Evolutionary conservation across 208 protist species (phyloP).

Genomic region (Wallacemonas sp.): DNA sequence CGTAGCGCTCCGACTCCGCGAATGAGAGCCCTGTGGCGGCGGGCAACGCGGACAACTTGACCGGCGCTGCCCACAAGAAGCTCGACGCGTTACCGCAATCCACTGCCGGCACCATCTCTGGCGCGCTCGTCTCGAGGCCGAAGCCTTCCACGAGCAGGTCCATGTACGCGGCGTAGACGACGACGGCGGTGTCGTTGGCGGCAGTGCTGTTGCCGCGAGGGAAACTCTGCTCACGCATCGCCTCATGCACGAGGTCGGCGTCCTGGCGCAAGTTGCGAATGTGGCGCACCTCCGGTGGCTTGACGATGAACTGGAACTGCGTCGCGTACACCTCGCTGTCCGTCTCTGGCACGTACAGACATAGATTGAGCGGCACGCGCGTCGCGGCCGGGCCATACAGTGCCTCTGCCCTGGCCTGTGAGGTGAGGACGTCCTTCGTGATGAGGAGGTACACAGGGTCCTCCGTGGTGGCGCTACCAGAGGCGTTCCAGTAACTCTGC

Average conservation of each 20-base stretch:
- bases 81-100: conserved; percentile 65
- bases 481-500: conserved; percentile 32
- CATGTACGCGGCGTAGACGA: conserved; percentile 62
- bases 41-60: conserved; percentile 52
- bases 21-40: conserved; percentile 26
- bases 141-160: conserved; percentile 73
- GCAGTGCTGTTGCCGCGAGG: neutral
- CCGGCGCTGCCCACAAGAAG: conserved; percentile 61
- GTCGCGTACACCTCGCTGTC: conserved; percentile 44
- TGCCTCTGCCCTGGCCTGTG: conserved; percentile 26
- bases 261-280: conserved; percentile 46
- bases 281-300: conserved; percentile 33
- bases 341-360: conserved; percentile 67
- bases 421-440: conserved; percentile 30
- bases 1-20: conserved; percentile 43
- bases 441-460: conserved; percentile 42
- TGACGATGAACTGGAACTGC: conserved; percentile 53
- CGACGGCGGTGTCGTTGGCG: conserved; percentile 18
- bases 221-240: conserved; percentile 8
- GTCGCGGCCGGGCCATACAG: conserved; percentile 32
- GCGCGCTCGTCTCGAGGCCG: conserved; percentile 41
- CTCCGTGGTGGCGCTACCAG: neutral
- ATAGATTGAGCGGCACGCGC: conserved; percentile 46
- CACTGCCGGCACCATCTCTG: conserved; percentile 61
- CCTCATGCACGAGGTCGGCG: conserved; percentile 9